These are phyloP conservation scores for Auriculariales sp. DNA, from an alignment of 768 basidiomycete genomes.

Conservation along the genomic window DNA sequence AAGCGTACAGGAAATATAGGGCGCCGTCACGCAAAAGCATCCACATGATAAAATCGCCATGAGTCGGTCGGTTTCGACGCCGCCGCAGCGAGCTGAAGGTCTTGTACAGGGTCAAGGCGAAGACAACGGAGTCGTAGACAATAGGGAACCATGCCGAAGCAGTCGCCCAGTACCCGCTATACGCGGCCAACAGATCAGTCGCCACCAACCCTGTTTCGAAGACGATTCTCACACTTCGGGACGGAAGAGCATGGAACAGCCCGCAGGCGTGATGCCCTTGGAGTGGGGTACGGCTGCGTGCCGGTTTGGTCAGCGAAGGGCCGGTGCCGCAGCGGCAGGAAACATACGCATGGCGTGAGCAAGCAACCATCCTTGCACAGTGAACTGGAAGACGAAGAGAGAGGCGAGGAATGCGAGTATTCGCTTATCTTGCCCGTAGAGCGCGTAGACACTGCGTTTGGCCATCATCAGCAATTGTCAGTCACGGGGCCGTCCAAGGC, in stretches of 20 bases:
- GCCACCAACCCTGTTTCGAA: not conserved
- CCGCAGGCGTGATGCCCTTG: conserved; percentile 12
- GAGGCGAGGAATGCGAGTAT: conserved; percentile 13
- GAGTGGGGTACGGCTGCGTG: not conserved
- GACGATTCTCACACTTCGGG: no score
- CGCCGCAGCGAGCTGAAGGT: conserved; percentile 14
- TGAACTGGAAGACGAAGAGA: conserved; percentile 29
- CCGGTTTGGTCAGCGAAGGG: not conserved
- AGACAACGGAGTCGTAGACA: conserved; percentile 22
- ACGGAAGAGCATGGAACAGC: conserved; percentile 27
- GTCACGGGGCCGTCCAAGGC: not conserved
- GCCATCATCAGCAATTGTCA: not conserved
- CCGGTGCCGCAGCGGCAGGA: not conserved
- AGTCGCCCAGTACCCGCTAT: conserved; percentile 15
- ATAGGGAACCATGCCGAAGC: conserved; percentile 28
- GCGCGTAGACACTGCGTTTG: conserved; percentile 18
- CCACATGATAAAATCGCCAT: conserved; percentile 5
- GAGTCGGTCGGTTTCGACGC: conserved; percentile 9
- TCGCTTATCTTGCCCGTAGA: conserved; percentile 14
- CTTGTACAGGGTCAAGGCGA: conserved; percentile 18
- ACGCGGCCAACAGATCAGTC: no score
- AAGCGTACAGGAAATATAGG: conserved; percentile 20
- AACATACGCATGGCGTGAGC: conserved; percentile 32
- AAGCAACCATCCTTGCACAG: conserved; percentile 42
- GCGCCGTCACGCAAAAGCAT: conserved; percentile 19